Evolutionary conservation across 2,329 filamentous ascomycete genomes (phyloP).

Genomic region (Exophiala spinifera): DNA sequence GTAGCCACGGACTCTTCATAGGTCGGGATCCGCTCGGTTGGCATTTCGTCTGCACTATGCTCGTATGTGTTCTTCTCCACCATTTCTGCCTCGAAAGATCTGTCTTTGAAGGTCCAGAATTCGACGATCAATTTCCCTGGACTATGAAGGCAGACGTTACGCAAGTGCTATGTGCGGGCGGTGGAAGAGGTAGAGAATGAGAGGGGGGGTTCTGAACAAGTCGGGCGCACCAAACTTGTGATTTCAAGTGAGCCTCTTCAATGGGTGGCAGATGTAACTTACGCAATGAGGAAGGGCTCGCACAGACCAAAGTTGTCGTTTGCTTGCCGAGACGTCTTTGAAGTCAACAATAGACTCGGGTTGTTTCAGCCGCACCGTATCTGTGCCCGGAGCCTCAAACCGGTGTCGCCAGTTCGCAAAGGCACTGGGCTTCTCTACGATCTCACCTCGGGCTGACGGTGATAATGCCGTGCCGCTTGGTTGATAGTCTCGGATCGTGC

Average conservation of each 20-base stretch:
- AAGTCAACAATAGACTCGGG: not conserved
- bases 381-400: not conserved
- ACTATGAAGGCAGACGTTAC: too few relatives aligned
- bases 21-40: constrained; percentile 33
- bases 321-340: not conserved
- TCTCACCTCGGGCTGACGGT: too few relatives aligned
- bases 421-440: too few relatives aligned
- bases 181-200: too few relatives aligned
- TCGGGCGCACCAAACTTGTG: too few relatives aligned
- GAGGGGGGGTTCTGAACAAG: too few relatives aligned
- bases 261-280: too few relatives aligned
- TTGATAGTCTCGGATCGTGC: not conserved
- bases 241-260: too few relatives aligned
- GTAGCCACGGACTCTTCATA: constrained; percentile 35
- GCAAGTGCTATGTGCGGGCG: too few relatives aligned
- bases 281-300: too few relatives aligned
- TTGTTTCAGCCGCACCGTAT: not conserved
- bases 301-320: not conserved
- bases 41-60: constrained; percentile 18
- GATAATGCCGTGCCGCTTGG: not conserved
- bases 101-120: not conserved
- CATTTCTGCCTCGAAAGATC: not conserved
- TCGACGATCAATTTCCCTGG: too few relatives aligned
- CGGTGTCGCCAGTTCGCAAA: not conserved
- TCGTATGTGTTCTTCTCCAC: constrained; percentile 6